phyloP scores from a whole-genome alignment of 2,329 filamentous ascomycete genomes.

The Microcera coccophila region DNA sequence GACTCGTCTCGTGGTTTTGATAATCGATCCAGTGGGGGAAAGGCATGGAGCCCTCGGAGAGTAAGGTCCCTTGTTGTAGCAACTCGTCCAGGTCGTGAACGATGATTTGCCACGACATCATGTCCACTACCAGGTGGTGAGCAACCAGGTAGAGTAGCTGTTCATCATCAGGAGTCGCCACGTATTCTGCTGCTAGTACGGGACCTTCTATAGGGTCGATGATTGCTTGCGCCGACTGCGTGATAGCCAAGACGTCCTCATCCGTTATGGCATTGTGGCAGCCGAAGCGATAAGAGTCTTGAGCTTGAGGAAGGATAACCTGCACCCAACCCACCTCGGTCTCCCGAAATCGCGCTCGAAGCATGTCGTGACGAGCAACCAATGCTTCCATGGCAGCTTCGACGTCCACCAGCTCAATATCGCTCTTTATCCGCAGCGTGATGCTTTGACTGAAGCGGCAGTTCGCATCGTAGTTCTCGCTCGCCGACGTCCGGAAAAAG shows the following conservation, averaged over 20 bases:
- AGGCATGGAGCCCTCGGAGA: conserved; percentile 43
- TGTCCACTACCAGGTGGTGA: conserved; percentile 50
- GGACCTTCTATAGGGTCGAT: conserved; percentile 50
- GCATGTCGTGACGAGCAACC: conserved; percentile 50
- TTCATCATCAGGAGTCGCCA: conserved; percentile 42
- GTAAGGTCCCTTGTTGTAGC: conserved; percentile 41
- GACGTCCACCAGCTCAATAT: conserved; percentile 40
- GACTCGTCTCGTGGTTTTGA: conserved; percentile 37
- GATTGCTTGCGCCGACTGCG: conserved; percentile 39
- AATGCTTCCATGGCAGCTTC: conserved; percentile 47
- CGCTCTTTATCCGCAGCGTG: conserved; percentile 42
- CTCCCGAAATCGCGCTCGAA: conserved; percentile 44
- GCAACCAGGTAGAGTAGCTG: conserved; percentile 49
- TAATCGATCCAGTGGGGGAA: conserved; percentile 50
- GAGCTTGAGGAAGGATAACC: conserved; percentile 37
- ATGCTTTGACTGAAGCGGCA: conserved; percentile 51
- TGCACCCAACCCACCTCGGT: conserved; percentile 44
- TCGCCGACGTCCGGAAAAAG: conserved; percentile 47
- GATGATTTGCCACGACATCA: conserved; percentile 49
- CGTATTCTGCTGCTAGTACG: conserved; percentile 47
- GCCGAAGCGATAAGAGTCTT: conserved; percentile 42
- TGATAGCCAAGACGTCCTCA: conserved; percentile 39
- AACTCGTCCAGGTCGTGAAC: conserved; percentile 49
- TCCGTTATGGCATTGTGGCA: conserved; percentile 40
- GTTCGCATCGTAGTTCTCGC: conserved; percentile 34